phyloP scores from a whole-genome alignment of 2,329 filamentous ascomycete species.

The Penicillium psychrosexuale region DNA sequence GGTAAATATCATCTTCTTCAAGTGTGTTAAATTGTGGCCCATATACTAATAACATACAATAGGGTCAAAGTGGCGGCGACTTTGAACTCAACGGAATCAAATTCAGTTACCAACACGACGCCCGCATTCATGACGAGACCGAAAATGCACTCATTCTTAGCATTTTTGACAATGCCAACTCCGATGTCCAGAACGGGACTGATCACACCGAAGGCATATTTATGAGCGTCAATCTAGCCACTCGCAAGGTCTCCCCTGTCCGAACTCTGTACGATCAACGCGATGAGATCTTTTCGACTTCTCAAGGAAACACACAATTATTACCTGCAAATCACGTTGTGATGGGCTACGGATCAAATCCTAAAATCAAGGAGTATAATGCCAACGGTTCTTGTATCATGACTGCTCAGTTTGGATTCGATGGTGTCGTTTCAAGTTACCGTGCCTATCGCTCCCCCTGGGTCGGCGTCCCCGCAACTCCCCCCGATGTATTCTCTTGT shows the following conservation, averaged over 20 bases:
- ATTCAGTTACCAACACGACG: slow-evolving; percentile 33
- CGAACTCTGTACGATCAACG: background rate
- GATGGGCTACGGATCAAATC: slow-evolving; percentile 4
- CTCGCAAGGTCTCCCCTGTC: background rate
- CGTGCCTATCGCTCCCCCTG: slow-evolving; percentile 27
- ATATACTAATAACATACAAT: background rate
- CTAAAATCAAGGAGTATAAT: slow-evolving; percentile 32
- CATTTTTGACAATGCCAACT: slow-evolving; percentile 31
- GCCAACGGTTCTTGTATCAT: slow-evolving; percentile 29
- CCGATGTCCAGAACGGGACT: slow-evolving; percentile 4
- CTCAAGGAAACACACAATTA: slow-evolving; percentile 18
- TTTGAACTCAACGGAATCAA: slow-evolving; percentile 19
- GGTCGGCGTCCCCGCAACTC: slow-evolving; percentile 17
- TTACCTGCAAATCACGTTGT: slow-evolving; percentile 11
- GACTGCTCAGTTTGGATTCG: slow-evolving; percentile 30
- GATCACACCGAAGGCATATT: slow-evolving; percentile 12
- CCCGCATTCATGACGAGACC: slow-evolving; percentile 30
- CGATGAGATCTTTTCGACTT: slow-evolving; percentile 10
- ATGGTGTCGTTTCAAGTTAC: slow-evolving; percentile 28
- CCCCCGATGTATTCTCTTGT: slow-evolving; percentile 20
- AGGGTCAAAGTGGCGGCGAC: slow-evolving; percentile 27
- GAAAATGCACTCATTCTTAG: slow-evolving; percentile 26
- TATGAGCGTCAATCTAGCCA: slow-evolving; percentile 14
- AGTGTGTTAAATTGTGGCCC: background rate
- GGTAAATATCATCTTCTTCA: slow-evolving; percentile 8